Conservation (phyloP, 2,329 filamentous ascomycete genomes). For the Setomelanomma holmii region DNA sequence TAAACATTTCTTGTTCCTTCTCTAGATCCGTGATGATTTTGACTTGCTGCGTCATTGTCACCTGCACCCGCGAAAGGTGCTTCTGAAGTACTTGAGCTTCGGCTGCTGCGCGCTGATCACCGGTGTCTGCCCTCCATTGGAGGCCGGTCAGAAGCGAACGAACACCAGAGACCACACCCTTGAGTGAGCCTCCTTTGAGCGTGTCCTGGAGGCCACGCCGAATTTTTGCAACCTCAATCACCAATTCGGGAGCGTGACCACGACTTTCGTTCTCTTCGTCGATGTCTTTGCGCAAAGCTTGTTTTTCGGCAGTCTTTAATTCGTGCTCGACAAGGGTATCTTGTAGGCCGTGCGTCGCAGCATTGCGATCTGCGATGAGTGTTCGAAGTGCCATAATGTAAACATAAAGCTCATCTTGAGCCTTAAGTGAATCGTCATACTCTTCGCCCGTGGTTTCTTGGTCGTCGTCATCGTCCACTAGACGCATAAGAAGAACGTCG, state of each 20-base stretch:
- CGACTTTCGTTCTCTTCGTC: slow-evolving; percentile 54
- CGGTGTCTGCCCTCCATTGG: slow-evolving; percentile 63
- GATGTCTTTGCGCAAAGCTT: slow-evolving; percentile 67
- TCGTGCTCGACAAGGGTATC: slow-evolving; percentile 80
- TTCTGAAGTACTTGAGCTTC: slow-evolving; percentile 71
- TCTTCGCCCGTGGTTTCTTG: slow-evolving; percentile 85
- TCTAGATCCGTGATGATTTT: slow-evolving; percentile 63
- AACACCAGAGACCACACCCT: slow-evolving; percentile 73
- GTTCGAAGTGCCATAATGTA: slow-evolving; percentile 82
- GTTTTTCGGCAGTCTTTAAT: slow-evolving; percentile 64
- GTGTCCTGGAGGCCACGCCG: slow-evolving; percentile 59
- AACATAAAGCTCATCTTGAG: slow-evolving; percentile 87
- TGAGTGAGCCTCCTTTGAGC: slow-evolving; percentile 67
- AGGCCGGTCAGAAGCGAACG: slow-evolving; percentile 68
- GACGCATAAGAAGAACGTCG: slow-evolving; percentile 72
- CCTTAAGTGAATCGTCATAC: slow-evolving; percentile 83
- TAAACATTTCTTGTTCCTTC: slow-evolving; percentile 78
- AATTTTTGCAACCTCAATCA: slow-evolving; percentile 60
- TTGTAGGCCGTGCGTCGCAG: slow-evolving; percentile 76
- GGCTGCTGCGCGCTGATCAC: slow-evolving; percentile 62
- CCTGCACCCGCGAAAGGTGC: slow-evolving; percentile 67
- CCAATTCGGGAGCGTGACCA: slow-evolving; percentile 75
- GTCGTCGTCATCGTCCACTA: slow-evolving; percentile 81
- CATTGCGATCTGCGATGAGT: slow-evolving; percentile 78
- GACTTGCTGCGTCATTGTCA: slow-evolving; percentile 59